Percentiles rank a stretch among this genome's conserved stretches.
Evolutionary conservation across 2,329 filamentous ascomycete genomes (phyloP).

Genomic region (Pestalotiopsis sp.): DNA sequence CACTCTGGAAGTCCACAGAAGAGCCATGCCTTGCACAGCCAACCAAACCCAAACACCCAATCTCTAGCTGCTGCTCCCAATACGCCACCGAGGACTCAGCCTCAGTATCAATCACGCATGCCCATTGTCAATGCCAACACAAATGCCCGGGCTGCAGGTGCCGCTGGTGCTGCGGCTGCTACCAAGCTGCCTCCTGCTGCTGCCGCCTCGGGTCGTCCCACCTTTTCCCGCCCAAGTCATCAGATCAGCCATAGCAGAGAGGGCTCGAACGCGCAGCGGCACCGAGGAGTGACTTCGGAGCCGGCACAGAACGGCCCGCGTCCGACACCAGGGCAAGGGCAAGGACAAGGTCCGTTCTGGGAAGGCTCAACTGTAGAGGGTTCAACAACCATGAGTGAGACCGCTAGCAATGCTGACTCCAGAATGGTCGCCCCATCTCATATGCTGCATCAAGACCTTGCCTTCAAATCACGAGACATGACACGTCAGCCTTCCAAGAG

Average conservation of each 20-base stretch:
- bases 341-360: constrained; percentile 30
- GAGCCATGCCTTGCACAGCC: constrained; percentile 21
- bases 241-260: constrained; percentile 23
- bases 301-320: constrained; percentile 21
- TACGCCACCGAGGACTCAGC: constrained; percentile 17
- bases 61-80: constrained; percentile 10
- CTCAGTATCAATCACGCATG: constrained; percentile 26
- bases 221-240: constrained; percentile 17
- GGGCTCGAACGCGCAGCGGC: constrained; percentile 22
- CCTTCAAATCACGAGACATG: constrained; percentile 24
- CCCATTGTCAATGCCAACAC: constrained; percentile 31
- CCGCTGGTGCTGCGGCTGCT: constrained; percentile 19
- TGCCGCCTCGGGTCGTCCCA: constrained; percentile 2
- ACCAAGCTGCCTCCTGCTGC: constrained; percentile 14
- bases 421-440: constrained; percentile 24
- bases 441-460: constrained; percentile 17
- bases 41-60: constrained; percentile 16
- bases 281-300: constrained; percentile 24
- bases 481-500: constrained; percentile 27
- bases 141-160: constrained; percentile 23
- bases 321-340: constrained; percentile 21
- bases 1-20: constrained; percentile 21
- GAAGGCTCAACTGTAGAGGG: constrained; percentile 34
- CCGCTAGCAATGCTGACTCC: constrained; percentile 31
- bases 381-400: constrained; percentile 32